Conservation (phyloP, 208 protist genomes). For the Endotrypanum monterogeii region DNA sequence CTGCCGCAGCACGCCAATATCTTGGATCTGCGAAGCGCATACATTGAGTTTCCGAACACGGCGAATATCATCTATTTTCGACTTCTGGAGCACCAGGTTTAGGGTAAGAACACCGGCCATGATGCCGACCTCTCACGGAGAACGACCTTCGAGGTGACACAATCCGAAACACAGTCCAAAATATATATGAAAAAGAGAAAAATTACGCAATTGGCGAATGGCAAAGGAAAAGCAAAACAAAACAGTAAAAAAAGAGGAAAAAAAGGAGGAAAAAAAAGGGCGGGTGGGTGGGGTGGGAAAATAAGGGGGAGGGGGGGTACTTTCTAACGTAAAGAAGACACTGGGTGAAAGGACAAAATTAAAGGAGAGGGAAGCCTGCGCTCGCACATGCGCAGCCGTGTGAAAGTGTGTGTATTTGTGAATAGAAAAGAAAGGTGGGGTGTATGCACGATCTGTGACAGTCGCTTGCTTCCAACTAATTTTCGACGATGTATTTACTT, state of each 20-base stretch:
- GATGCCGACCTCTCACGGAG: neutral
- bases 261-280: neutral
- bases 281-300: neutral
- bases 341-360: neutral
- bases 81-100: constrained; percentile 83
- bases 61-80: constrained; percentile 76
- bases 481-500: neutral
- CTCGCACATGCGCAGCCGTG: neutral
- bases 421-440: neutral
- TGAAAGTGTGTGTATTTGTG: neutral
- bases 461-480: neutral
- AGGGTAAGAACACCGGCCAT: constrained; percentile 87
- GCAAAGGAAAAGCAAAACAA: constrained; percentile 19
- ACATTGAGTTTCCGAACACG: constrained; percentile 89
- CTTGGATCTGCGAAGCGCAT: constrained; percentile 76
- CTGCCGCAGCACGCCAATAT: constrained; percentile 82
- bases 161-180: neutral
- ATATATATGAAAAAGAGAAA: constrained; percentile 9
- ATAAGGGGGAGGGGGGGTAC: too few species aligned
- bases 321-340: neutral
- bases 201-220: constrained; percentile 2
- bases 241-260: constrained; percentile 23
- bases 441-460: neutral
- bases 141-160: neutral
- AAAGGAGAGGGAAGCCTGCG: neutral